Conservation (phyloP, 129 eudicot species). For the sunflower (Helianthus annuus) region DNA sequence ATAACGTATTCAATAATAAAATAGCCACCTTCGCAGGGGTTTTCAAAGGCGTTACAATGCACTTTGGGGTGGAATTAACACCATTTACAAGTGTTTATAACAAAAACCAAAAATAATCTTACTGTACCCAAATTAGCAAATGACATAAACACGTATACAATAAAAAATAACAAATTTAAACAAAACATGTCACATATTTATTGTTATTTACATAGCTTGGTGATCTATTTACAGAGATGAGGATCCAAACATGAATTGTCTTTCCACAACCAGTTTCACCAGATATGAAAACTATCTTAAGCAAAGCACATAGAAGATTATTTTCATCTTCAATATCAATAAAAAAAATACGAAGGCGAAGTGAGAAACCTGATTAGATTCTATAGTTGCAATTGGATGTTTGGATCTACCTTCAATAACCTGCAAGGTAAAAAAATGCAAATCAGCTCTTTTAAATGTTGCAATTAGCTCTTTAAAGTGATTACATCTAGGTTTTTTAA, state of each 20-base stretch:
- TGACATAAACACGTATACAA: background rate
- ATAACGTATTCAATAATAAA: background rate
- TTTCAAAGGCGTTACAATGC: conserved; percentile 46
- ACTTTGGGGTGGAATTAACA: conserved; percentile 31
- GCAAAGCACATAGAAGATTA: conserved; percentile 9
- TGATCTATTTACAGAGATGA: conserved; percentile 14
- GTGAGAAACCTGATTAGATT: conserved; percentile 68
- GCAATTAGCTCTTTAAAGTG: background rate
- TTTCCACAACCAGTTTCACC: conserved; percentile 99
- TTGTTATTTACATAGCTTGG: conserved; percentile 13
- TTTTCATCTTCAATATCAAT: background rate
- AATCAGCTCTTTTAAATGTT: too few species aligned
- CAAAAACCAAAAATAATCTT: too few species aligned
- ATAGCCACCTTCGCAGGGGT: conserved; percentile 41
- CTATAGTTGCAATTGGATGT: conserved; percentile 84
- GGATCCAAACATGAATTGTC: conserved; percentile 79
- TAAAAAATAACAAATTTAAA: too few species aligned
- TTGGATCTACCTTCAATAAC: conserved; percentile 62
- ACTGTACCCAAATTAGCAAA: too few species aligned
- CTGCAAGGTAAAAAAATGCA: conserved; percentile 37
- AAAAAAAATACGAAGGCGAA: conserved; percentile 3
- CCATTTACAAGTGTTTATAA: background rate
- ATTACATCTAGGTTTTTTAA: conserved; percentile 23
- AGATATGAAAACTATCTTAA: conserved; percentile 82
- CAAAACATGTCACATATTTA: background rate